A percentile compares a stretch with the other conserved stretches of the same genome.
Evolutionary conservation across 225 moss, liverwort and hornwort genomes (phyloP).

Genomic region (Marchantia paleacea): DNA sequence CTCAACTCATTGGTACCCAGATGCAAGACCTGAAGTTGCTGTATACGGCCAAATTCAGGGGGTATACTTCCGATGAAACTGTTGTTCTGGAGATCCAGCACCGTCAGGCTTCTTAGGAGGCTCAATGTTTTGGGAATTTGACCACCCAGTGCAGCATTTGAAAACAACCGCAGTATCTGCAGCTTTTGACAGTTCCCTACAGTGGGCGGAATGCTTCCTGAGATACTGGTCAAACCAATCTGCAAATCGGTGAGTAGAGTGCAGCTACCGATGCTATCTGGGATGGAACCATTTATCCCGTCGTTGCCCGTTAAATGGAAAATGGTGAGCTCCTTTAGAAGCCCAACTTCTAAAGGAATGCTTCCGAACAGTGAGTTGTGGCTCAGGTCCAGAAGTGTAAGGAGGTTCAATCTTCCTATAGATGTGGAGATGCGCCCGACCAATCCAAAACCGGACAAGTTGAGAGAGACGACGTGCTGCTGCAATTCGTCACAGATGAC

Average conservation of each 20-base stretch:
- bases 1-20: neutral
- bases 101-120: neutral
- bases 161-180: neutral
- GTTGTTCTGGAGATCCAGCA: conserved; percentile 11
- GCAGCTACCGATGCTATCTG: conserved; percentile 46
- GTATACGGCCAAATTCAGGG: neutral
- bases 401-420: neutral
- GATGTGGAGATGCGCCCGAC: neutral
- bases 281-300: conserved; percentile 39
- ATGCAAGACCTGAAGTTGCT: neutral
- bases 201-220: conserved; percentile 42
- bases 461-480: neutral
- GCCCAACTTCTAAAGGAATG: conserved; percentile 51
- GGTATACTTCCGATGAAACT: conserved; percentile 1
- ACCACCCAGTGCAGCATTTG: neutral
- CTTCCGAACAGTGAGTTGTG: conserved; percentile 33
- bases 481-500: neutral
- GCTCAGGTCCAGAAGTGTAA: neutral
- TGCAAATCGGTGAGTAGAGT: conserved; percentile 42
- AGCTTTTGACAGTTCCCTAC: neutral
- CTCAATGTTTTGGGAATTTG: neutral
- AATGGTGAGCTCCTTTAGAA: conserved; percentile 28
- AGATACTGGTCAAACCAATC: conserved; percentile 44
- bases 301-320: conserved; percentile 51
- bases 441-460: conserved; percentile 3